phyloP scores from a whole-genome alignment of 169 alveolate species.

The Plasmodium gonderi region DNA sequence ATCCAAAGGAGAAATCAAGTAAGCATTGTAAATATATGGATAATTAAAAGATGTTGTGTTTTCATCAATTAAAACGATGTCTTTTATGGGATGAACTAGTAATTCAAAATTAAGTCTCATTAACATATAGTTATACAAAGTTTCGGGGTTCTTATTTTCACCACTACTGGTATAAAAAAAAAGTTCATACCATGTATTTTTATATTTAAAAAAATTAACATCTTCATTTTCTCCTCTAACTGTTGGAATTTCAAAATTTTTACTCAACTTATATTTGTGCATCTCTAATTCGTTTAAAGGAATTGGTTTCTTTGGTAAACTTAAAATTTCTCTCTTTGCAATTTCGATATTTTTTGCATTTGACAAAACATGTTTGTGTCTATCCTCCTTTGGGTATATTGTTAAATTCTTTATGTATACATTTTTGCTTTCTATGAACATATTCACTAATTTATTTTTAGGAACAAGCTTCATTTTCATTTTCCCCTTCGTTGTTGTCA shows the following conservation, averaged over 20 bases:
- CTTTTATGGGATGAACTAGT: constrained; percentile 37
- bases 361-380: constrained; percentile 30
- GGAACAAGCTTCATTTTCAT: background rate
- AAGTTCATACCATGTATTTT: constrained; percentile 72
- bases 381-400: constrained; percentile 23
- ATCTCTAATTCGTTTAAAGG: constrained; percentile 33
- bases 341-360: constrained; percentile 10
- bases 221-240: constrained; percentile 27
- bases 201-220: constrained; percentile 36
- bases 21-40: constrained; percentile 69
- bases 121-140: constrained; percentile 16
- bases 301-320: constrained; percentile 32
- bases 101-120: constrained; percentile 62
- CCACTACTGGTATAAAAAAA: constrained; percentile 46
- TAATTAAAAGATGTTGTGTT: constrained; percentile 43
- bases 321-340: constrained; percentile 26
- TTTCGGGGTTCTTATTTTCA: constrained; percentile 2
- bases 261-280: constrained; percentile 1
- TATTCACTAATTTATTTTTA: constrained; percentile 11
- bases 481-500: background rate
- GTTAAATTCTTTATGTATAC: constrained; percentile 8
- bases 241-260: constrained; percentile 13
- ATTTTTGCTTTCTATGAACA: constrained; percentile 18
- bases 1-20: constrained; percentile 45
- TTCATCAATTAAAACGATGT: constrained; percentile 34